phyloP scores from a whole-genome alignment of 2,329 filamentous ascomycete species.

The Pestalotiopsis sp. region DNA sequence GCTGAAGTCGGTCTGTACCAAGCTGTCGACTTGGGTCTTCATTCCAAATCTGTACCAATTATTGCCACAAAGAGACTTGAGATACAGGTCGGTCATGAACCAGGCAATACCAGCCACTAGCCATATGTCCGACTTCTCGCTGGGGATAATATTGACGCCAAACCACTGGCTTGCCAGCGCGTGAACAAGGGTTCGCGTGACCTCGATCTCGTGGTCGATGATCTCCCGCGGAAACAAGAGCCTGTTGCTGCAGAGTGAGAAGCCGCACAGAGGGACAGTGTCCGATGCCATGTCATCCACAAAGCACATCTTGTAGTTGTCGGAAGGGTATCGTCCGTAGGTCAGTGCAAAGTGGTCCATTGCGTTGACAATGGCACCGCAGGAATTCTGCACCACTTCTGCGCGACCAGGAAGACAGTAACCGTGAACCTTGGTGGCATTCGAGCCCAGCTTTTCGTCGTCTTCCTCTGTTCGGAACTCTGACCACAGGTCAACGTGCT shows the following conservation, averaged over 20 bases:
- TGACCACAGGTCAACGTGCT: conserved; percentile 82
- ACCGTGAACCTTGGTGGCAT: conserved; percentile 84
- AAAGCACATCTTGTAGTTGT: conserved; percentile 91
- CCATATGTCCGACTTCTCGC: conserved; percentile 82
- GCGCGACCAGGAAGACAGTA: conserved; percentile 86
- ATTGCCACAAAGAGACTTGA: conserved; percentile 87
- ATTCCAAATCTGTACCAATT: conserved; percentile 93
- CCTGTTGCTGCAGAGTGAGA: conserved; percentile 85
- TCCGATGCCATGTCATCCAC: conserved; percentile 85
- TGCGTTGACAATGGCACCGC: conserved; percentile 79
- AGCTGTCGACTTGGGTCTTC: conserved; percentile 79
- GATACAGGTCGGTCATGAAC: conserved; percentile 93
- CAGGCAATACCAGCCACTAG: conserved; percentile 86
- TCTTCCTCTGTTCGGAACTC: conserved; percentile 89
- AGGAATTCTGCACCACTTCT: conserved; percentile 85
- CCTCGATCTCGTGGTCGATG: conserved; percentile 81
- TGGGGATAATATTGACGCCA: conserved; percentile 87
- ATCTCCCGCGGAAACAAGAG: conserved; percentile 84
- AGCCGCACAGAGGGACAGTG: conserved; percentile 75
- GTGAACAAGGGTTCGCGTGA: conserved; percentile 79
- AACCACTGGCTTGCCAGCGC: conserved; percentile 92
- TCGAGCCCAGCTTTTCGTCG: conserved; percentile 86
- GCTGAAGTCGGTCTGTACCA: conserved; percentile 80
- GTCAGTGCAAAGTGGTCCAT: conserved; percentile 90
- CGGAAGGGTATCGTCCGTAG: conserved; percentile 89